These are phyloP conservation scores for Pezicula radicicola DNA, from an alignment of 2,329 filamentous ascomycete species.

Conservation along the genomic window DNA sequence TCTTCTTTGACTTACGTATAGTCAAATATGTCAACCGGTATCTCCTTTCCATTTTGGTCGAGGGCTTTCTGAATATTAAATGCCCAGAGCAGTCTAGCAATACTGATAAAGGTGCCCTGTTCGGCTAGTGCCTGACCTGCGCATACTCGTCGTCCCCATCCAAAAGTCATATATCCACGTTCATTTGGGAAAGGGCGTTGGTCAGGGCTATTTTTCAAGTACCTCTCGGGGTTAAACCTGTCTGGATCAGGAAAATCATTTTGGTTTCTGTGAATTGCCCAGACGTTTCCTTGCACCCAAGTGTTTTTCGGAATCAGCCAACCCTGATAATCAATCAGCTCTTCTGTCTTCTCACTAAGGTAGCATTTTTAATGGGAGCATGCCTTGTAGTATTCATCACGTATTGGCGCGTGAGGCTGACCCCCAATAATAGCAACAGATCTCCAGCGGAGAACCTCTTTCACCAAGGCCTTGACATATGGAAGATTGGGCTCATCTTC, in stretches of 20 bases:
- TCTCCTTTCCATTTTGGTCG: conserved; percentile 17
- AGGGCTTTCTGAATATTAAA: conserved; percentile 31
- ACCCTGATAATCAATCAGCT: conserved; percentile 11
- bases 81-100: conserved; percentile 48
- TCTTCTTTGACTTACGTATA: conserved; percentile 27
- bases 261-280: conserved; percentile 30
- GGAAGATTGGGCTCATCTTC: conserved; percentile 34
- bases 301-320: conserved; percentile 34
- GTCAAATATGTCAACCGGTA: conserved; percentile 18
- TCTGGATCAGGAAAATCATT: conserved; percentile 36
- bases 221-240: conserved; percentile 39
- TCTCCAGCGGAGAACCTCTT: conserved; percentile 39
- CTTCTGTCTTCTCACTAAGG: neutral
- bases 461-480: conserved; percentile 36
- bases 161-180: conserved; percentile 30
- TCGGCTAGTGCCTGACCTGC: conserved; percentile 53
- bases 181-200: conserved; percentile 4
- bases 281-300: conserved; percentile 33
- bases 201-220: conserved; percentile 7
- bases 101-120: conserved; percentile 40
- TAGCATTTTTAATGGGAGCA: neutral
- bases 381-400: conserved; percentile 26
- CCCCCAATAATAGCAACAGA: conserved; percentile 27
- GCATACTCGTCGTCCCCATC: conserved; percentile 43
- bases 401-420: conserved; percentile 24